Evolutionary conservation across 2,329 filamentous ascomycete species (phyloP).

Genomic region (Ceratocystis alfenasii): DNA sequence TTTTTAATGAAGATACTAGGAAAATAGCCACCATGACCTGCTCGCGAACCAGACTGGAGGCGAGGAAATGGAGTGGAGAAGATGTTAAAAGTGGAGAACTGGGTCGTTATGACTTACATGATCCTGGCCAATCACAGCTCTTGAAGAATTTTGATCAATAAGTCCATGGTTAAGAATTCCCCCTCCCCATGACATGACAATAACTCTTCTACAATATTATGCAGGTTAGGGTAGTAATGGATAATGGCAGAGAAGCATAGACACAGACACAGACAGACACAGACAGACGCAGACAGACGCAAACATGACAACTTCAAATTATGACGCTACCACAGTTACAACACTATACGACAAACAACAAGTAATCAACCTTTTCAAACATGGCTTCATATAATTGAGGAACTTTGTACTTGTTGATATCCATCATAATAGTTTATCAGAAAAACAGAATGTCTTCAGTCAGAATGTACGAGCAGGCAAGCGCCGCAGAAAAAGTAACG

Average conservation of each 20-base stretch:
- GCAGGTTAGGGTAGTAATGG: too few relatives aligned
- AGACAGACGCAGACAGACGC: background rate
- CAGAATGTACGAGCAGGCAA: background rate
- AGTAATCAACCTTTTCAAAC: background rate
- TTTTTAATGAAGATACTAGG: background rate
- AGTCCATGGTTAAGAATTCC: background rate
- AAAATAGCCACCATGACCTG: background rate
- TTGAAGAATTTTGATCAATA: background rate
- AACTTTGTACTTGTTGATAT: background rate
- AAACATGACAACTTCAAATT: too few relatives aligned
- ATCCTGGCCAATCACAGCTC: background rate
- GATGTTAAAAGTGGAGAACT: slow-evolving; percentile 2
- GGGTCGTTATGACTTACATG: background rate
- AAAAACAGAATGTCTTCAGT: background rate
- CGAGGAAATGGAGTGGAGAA: background rate
- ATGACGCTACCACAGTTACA: too few relatives aligned
- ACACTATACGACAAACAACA: too few relatives aligned
- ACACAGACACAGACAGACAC: background rate
- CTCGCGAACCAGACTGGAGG: background rate
- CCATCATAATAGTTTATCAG: background rate
- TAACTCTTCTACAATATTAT: too few relatives aligned
- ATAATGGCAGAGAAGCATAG: background rate
- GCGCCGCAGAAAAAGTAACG: background rate
- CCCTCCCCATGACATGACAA: too few relatives aligned
- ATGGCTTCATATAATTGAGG: background rate